These are phyloP conservation scores for Coelastrella sp. DNA, from an alignment of 139 green algal species.

Conservation along the genomic window DNA sequence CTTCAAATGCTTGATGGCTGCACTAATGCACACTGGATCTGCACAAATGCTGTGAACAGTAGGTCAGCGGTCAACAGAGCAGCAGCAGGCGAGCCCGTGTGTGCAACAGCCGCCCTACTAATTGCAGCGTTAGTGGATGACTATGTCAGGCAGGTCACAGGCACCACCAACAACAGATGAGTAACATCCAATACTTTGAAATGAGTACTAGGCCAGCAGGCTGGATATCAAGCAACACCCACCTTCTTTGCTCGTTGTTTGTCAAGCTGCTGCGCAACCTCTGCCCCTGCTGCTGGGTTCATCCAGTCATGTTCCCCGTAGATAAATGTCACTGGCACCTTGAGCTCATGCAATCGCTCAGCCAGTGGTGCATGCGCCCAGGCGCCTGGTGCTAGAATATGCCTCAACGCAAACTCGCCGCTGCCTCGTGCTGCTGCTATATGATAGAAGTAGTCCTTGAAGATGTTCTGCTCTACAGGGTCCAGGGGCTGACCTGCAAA, in stretches of 20 bases:
- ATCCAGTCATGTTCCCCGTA: constrained; percentile 88
- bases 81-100: no score
- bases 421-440: constrained; percentile 72
- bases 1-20: no score
- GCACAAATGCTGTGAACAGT: no score
- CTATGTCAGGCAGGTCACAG: no score
- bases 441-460: constrained; percentile 82
- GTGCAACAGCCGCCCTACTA: no score
- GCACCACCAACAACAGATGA: no score
- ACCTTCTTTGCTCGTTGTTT: constrained; percentile 11
- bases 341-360: constrained; percentile 70
- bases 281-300: constrained; percentile 25
- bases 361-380: constrained; percentile 80
- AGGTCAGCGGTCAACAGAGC: no score
- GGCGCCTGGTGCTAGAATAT: constrained; percentile 86
- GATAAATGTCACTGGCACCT: constrained; percentile 75
- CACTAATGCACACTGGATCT: no score
- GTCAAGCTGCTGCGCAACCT: constrained; percentile 20
- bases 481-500: constrained; percentile 60
- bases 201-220: no score
- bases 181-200: no score
- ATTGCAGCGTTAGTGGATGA: no score
- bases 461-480: constrained; percentile 57
- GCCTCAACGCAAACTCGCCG: constrained; percentile 84
- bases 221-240: not conserved